Conservation (phyloP, 1,284 basidiomycete genomes). For the Chalciporus sp. region DNA sequence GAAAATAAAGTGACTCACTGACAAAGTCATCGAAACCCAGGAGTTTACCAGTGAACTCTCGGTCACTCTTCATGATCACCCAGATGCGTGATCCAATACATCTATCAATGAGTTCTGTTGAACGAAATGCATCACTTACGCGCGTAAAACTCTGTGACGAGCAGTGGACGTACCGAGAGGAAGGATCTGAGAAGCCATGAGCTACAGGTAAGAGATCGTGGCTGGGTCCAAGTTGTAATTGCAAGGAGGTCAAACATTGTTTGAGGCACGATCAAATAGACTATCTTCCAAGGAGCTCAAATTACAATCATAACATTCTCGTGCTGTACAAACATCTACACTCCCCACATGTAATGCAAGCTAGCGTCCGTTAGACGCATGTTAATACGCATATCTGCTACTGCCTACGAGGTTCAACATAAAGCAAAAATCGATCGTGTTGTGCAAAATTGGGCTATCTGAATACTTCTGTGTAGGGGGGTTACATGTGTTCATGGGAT, state of each 20-base stretch:
- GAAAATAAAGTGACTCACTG: constrained; percentile 69
- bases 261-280: no score
- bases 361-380: constrained; percentile 40
- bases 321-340: constrained; percentile 23
- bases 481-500: constrained; percentile 29
- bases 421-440: constrained; percentile 21
- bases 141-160: not conserved
- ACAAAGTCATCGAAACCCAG: constrained; percentile 99
- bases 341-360: constrained; percentile 15
- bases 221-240: constrained; percentile 1
- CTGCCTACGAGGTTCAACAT: constrained; percentile 24
- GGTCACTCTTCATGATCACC: constrained; percentile 96
- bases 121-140: constrained; percentile 5
- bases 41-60: constrained; percentile 95
- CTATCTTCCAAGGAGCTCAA: not conserved
- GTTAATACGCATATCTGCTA: constrained; percentile 17
- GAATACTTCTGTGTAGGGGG: constrained; percentile 8
- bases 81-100: constrained; percentile 95
- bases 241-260: not conserved
- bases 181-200: constrained; percentile 69
- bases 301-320: constrained; percentile 14
- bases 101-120: constrained; percentile 85
- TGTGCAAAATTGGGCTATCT: constrained; percentile 16
- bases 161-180: constrained; percentile 44
- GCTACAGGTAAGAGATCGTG: not conserved